Base-by-base conservation (phyloP, 352 stramenopile genomes). In the Pythium volutum region DNA sequence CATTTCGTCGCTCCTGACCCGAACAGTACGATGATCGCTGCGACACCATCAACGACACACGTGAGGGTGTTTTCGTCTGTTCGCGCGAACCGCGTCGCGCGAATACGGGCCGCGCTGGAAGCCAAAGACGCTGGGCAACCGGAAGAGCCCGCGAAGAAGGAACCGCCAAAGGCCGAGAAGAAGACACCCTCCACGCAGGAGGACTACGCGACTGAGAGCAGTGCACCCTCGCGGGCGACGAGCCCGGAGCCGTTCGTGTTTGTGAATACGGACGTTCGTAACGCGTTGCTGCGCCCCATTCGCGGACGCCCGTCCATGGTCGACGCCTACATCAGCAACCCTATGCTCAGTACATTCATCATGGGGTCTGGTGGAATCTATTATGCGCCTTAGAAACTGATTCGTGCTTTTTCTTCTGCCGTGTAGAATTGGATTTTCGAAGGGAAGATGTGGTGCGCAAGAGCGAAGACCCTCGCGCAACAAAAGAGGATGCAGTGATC, bases 291-390 rank as follows among this genome's bases (percentile, higher is more conserved):
- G 0, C 49, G 38, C 4, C 36, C 47, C 1, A 48, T 66, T 16
- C 38, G 42, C 12, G 59, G 59, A 2, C 49, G 59, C 5, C 49
- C 49, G 0, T 66, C 59, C 15, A 18, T 66, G n/a, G 42, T 66
- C 15, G 50, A 52, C 2, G 50, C 59, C 9, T 60, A 61, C 27
- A 67, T 60, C 29, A 33, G 23, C 48, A 65, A 64, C 45, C 63
- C 63, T 6, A 51, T 70, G 42, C 56, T 70, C 20, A 64, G 63
- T 70, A 62, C 10, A 56, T 69, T 23, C 43, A 27, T 38, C 33
- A 12, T 38, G 12, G 7, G 33, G 12, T 38, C 33, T 43, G 31
- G 31, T 11, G 10, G 31, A 11, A 36, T 36, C 36, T 43, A 22
- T 10, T 18, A 43, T 18, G 36, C n/a, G 36, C 14, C 11, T 10